phyloP scores from a whole-genome alignment of 352 stramenopile genomes.

The Lagenidium giganteum region DNA sequence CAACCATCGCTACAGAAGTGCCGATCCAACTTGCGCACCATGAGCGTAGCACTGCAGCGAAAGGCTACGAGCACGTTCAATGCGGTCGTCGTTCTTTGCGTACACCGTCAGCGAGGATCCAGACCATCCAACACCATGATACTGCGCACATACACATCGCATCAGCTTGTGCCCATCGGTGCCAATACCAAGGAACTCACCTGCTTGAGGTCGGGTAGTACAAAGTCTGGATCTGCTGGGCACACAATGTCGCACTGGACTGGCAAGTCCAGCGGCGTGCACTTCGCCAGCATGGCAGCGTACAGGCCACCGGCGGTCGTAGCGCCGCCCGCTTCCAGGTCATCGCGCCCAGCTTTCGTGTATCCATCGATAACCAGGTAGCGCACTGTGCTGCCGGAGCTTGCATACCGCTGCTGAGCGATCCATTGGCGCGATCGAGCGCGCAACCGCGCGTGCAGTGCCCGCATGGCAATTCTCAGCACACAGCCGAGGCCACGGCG shows the following conservation, averaged over 20 bases:
- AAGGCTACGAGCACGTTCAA: slow-evolving; percentile 38
- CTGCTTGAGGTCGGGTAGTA: slow-evolving; percentile 32
- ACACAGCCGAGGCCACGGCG: too few species aligned
- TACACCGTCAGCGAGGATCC: slow-evolving; percentile 51
- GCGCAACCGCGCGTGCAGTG: slow-evolving; percentile 8
- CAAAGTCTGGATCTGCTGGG: slow-evolving; percentile 39
- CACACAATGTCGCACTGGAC: slow-evolving; percentile 44
- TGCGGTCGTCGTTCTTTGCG: slow-evolving; percentile 27
- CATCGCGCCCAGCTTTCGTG: slow-evolving; percentile 29
- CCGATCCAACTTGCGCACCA: too few species aligned
- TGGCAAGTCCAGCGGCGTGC: slow-evolving; percentile 21
- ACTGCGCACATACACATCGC: too few species aligned
- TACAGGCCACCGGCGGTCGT: slow-evolving; percentile 54
- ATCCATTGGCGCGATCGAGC: too few species aligned
- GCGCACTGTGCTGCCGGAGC: too few species aligned
- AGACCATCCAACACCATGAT: slow-evolving; percentile 57
- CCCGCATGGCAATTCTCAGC: too few species aligned
- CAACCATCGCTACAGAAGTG: too few species aligned
- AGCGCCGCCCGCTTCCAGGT: slow-evolving; percentile 41
- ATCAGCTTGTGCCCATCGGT: neutral
- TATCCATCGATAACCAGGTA: slow-evolving; percentile 67
- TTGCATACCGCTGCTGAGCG: too few species aligned
- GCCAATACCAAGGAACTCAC: slow-evolving; percentile 14
- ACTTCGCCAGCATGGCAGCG: slow-evolving; percentile 42
- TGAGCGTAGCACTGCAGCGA: slow-evolving; percentile 24